phyloP scores from a whole-genome alignment of 768 basidiomycete species.

The Amanita phalloides region DNA sequence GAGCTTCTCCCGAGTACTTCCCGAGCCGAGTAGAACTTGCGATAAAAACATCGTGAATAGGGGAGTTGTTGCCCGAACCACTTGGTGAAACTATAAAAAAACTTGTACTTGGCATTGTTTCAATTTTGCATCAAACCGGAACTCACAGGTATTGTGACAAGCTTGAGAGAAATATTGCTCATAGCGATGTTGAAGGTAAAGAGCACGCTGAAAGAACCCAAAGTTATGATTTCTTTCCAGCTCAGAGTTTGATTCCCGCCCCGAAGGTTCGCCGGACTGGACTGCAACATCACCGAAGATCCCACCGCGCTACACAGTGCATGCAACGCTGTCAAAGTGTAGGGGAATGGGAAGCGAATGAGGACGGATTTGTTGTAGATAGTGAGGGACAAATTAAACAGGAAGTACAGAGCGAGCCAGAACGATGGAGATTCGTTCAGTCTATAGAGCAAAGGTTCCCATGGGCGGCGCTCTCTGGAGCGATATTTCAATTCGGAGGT shows the following conservation, averaged over 20 bases:
- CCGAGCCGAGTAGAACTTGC: slow-evolving; percentile 50
- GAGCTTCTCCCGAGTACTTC: slow-evolving; percentile 51
- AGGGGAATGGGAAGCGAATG: slow-evolving; percentile 89
- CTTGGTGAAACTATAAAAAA: slow-evolving; percentile 79
- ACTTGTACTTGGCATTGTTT: neutral
- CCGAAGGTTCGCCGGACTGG: slow-evolving; percentile 8
- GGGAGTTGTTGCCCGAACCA: slow-evolving; percentile 86
- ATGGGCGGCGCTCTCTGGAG: neutral
- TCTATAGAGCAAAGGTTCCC: neutral
- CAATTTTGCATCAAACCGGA: neutral
- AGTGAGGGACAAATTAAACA: slow-evolving; percentile 85
- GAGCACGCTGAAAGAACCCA: slow-evolving; percentile 76
- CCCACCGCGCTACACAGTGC: slow-evolving; percentile 81
- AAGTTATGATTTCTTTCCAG: slow-evolving; percentile 43
- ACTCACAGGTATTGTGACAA: slow-evolving; percentile 86
- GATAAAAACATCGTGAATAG: slow-evolving; percentile 85
- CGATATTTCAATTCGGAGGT: neutral
- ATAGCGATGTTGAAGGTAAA: slow-evolving; percentile 94
- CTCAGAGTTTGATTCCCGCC: slow-evolving; percentile 22
- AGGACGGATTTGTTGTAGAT: slow-evolving; percentile 94
- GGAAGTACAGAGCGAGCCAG: slow-evolving; percentile 81
- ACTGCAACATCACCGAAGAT: slow-evolving; percentile 51
- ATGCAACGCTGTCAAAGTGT: slow-evolving; percentile 89
- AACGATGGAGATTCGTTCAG: slow-evolving; percentile 14
- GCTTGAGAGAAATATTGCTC: slow-evolving; percentile 80